Percentiles rank a stretch among this genome's conserved stretches.
Evolutionary conservation across 176 grass and related monocot genomes (phyloP).

Genomic region (Aegilops bicornis): DNA sequence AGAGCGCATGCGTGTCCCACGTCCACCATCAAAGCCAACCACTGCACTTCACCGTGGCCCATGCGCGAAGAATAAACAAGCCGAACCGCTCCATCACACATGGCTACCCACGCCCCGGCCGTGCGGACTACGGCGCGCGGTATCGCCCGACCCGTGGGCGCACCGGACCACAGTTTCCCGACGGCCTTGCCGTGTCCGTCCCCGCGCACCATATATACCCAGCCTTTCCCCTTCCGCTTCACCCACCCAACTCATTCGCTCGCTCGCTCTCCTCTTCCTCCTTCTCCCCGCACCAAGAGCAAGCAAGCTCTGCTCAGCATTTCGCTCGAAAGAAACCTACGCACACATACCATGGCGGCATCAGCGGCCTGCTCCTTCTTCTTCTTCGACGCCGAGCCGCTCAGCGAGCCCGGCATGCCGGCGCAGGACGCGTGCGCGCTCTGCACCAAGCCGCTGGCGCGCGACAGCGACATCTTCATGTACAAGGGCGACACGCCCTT

Average conservation of each 20-base stretch:
- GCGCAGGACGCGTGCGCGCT: slow-evolving; percentile 63
- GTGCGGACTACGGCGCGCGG: neutral
- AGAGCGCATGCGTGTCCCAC: neutral
- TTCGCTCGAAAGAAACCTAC: neutral
- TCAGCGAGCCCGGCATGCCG: neutral
- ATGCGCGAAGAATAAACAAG: neutral
- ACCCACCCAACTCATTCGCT: neutral
- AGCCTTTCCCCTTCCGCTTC: neutral
- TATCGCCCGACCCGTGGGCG: neutral
- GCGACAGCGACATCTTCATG: slow-evolving; percentile 76
- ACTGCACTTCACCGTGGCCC: neutral
- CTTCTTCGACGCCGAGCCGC: slow-evolving; percentile 49
- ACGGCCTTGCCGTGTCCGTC: neutral
- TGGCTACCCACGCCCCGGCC: neutral
- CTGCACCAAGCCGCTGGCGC: slow-evolving; percentile 42
- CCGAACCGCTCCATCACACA: neutral
- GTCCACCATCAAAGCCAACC: neutral
- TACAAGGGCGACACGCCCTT: slow-evolving; percentile 79
- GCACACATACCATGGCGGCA: neutral
- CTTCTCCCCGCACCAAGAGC: neutral
- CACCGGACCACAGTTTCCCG: neutral
- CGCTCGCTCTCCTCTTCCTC: neutral
- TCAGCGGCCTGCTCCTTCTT: slow-evolving; percentile 32
- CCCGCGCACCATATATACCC: slow-evolving; percentile 1
- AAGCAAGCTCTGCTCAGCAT: neutral